Base-by-base conservation (phyloP, 176 grass and related monocot species). In the Paspalum vaginatum region DNA sequence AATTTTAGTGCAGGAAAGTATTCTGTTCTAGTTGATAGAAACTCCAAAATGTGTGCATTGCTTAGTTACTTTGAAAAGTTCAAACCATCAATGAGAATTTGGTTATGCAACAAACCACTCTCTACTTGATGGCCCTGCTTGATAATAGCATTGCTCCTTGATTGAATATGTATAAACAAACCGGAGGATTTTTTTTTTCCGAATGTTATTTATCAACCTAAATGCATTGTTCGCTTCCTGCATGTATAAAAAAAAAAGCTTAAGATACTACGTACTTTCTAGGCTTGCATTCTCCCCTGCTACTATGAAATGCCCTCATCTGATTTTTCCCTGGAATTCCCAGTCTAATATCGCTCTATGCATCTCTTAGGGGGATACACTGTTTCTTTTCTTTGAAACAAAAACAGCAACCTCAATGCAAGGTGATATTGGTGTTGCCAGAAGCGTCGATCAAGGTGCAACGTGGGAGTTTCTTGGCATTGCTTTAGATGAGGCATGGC, bases 391-490 rank as follows among this genome's bases (percentile, higher is more conserved):
- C 86, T 99, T 99, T 51, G 96, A 99, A 88, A 86, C 90, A 74
- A 99, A 99, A 87, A 90, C 83, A 55, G 84, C 86, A 43, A 77
- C 78, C 51, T 84, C 86, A 52, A 84, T 89, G 88, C 87, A 91
- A 91, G 96, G 96, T 37, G 92, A 95, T 78, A 99, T 99, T 88
- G 92, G 81, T 83, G 96, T 95, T 87, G 90, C 96, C 61, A 95
- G 86, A 93, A 99, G 96, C 85, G 24, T 66, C 0, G 88, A 99
- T 87, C 90, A 90, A 86, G 96, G 96, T 72, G 88, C 88, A 76
- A 95, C 96, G 18, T 99, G 96, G 92, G 86, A 99, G 43, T 99
- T 99, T 89, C 83, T 95, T 63, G 96, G 96, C 75, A 99, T 99
- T 70, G 92, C 90, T 87, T 85, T 99, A 74, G 79, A 88, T 41